Evolutionary conservation across 345 rosid species (phyloP).

Genomic region (Bruguiera sexangula): DNA sequence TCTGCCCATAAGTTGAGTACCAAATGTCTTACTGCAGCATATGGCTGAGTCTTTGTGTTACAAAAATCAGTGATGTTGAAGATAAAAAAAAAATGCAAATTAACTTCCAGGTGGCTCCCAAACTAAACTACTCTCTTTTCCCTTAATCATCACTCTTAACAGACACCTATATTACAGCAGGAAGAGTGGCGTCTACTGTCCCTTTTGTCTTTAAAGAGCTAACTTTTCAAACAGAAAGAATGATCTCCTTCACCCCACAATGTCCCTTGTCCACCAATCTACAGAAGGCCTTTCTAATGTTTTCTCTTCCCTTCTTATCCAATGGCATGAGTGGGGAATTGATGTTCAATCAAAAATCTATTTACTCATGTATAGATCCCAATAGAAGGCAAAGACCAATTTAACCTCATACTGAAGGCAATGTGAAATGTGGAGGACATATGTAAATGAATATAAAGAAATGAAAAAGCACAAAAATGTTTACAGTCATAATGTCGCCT

Average conservation of each 20-base stretch:
- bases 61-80: no score
- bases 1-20: no score
- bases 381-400: not conserved
- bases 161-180: no score
- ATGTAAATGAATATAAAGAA: not conserved
- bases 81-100: no score
- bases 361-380: no score
- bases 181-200: no score
- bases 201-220: not conserved
- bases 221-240: not conserved
- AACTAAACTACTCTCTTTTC: no score
- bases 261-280: not conserved
- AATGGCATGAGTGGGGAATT: not conserved
- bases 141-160: no score
- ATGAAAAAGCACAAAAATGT: constrained; percentile 8
- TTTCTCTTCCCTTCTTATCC: not conserved
- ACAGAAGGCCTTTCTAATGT: not conserved
- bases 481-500: constrained; percentile 92
- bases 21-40: no score
- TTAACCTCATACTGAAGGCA: not conserved
- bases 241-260: not conserved
- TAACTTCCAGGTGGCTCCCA: no score
- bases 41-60: no score
- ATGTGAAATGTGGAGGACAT: not conserved
- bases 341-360: not conserved